Evolutionary conservation across 805 yeast species (phyloP), one percentile per base, ranked within the genome.

Genomic region (Sugiyamaella chiloensis): DNA sequence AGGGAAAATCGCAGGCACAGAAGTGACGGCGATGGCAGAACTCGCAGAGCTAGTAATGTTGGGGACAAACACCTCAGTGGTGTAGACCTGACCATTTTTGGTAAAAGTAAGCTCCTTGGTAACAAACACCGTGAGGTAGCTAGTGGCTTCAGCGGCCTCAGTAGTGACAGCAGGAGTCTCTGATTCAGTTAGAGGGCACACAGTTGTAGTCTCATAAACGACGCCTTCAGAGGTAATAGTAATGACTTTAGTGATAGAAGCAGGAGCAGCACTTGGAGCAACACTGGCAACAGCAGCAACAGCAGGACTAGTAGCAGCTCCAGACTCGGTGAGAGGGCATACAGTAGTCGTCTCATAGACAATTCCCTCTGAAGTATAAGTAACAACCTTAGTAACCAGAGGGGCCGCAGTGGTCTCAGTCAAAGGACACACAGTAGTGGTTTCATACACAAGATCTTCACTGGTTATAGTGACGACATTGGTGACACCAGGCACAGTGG

Each of bases 171-270:
- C 31, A 12, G 23, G 17, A 24, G 43, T 17, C 23, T 41, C 47
- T n/a, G n/a, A n/a, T n/a, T n/a, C n/a, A 29, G 52, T 44, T 46
- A 52, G 29, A 16, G 55, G 55, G 43, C 55, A 52, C 9, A 51
- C 48, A 26, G 51, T 47, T 24, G 47, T 46, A 27, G 52, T 52
- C 24, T 21, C 44, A 30, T 44, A 46, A 40, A 52, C 52, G 9
- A 26, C 24, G 21, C 46, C 36, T 34, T 29, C 43, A n/a, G 29
- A 32, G 24, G 52, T 48, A 24, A 35, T 12, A 17, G 41, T 40
- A 19, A 46, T 39, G 23, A 26, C 46, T 40, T 52, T 42, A 29
- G 52, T 48, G 14, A 16, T 51, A 31, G 27, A 44, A n/a, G 42
- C 24, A 14, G 43, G 16, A 20, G 48, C 14, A 23, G 24, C 24